Base-by-base conservation (phyloP, 352 stramenopile species). In the Peronosclerospora sorghi region DNA sequence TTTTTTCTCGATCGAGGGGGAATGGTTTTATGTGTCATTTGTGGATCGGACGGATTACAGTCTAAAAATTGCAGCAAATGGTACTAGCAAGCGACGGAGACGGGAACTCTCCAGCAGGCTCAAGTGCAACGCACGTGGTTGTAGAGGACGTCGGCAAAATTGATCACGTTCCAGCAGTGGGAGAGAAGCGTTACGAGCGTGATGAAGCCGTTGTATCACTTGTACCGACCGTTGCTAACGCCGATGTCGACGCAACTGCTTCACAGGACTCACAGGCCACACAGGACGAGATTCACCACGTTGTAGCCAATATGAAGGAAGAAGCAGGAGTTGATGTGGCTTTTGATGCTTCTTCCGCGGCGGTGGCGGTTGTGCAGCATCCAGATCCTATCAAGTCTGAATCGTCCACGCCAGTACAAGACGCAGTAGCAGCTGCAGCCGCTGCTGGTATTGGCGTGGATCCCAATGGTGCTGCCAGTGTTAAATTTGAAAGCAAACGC, bases 401-500 rank as follows among this genome's bases (percentile, higher is more conserved):
- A 4, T 56, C 50, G 14, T 12, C 24, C n/a, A 59, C 50, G 9
- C 55, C 50, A 0, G 48, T 65, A 32, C 52, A 56, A 34, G 57
- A 54, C 35, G 47, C 59, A 4, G 59, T 59, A 4, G 48, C 40
- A 2, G 54, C 29, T 9, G 34, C 54, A 0, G 32, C 54, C 32
- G 57, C 34, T 0, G 54, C 57, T 29, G 43, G 23, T n/a, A 29
- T 56, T 14, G 45, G 41, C 8, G 24, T 23, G 2, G 57, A 59
- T 26, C 48, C 51, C 9, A 54, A 49, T 42, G 36, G 45, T 28
- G 18, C 18, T 30, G 18, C 51, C 1, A 60, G 55, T 32, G 66
- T 66, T 32, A 65, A 72, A 26, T 84, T 75, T 49, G 72, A 86
- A 39, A 83, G 77, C 68, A 85, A 86, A 52, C 73, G 77, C 45